These are phyloP conservation scores for Aspergillus homomorphus DNA, from an alignment of 495 filamentous ascomycete species.

Conservation along the genomic window DNA sequence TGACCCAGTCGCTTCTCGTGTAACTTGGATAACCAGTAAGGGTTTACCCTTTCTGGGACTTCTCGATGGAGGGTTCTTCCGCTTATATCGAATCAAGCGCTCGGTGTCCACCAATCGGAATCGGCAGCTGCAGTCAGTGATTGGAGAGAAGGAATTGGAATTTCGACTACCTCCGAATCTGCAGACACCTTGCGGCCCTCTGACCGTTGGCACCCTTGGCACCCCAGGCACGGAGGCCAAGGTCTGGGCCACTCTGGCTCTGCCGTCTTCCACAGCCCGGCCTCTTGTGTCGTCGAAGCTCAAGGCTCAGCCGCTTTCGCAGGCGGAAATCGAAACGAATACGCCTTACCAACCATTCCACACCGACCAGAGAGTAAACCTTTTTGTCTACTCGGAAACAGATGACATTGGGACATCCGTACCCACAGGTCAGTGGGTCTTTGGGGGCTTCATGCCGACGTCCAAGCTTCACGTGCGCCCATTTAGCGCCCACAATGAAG, in stretches of 20 bases:
- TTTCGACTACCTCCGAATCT: slow-evolving; percentile 55
- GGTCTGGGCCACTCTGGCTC: slow-evolving; percentile 30
- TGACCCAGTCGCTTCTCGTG: slow-evolving; percentile 41
- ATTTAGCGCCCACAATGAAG: slow-evolving; percentile 47
- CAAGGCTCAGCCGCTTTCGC: slow-evolving; percentile 59
- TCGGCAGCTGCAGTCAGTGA: slow-evolving; percentile 48
- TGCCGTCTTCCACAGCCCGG: slow-evolving; percentile 36
- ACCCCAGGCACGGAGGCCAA: slow-evolving; percentile 28
- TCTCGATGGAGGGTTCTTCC: slow-evolving; percentile 47
- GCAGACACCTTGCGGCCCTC: slow-evolving; percentile 36
- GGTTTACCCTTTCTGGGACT: slow-evolving; percentile 37
- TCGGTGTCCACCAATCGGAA: slow-evolving; percentile 37
- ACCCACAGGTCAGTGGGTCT: slow-evolving; percentile 58
- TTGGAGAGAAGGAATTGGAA: slow-evolving; percentile 59
- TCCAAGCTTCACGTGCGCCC: slow-evolving; percentile 60
- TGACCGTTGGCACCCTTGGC: slow-evolving; percentile 28
- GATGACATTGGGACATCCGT: slow-evolving; percentile 18
- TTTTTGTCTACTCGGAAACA: slow-evolving; percentile 56
- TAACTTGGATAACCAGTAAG: slow-evolving; percentile 39
- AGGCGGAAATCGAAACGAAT: slow-evolving; percentile 90
- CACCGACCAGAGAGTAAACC: slow-evolving; percentile 72
- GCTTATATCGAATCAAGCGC: slow-evolving; percentile 63
- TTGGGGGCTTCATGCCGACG: slow-evolving; percentile 61
- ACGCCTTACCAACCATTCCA: slow-evolving; percentile 89
- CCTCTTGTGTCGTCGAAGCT: slow-evolving; percentile 27